Evolutionary conservation across 2,329 filamentous ascomycete species (phyloP).

Genomic region (Cyclaneusma minus): DNA sequence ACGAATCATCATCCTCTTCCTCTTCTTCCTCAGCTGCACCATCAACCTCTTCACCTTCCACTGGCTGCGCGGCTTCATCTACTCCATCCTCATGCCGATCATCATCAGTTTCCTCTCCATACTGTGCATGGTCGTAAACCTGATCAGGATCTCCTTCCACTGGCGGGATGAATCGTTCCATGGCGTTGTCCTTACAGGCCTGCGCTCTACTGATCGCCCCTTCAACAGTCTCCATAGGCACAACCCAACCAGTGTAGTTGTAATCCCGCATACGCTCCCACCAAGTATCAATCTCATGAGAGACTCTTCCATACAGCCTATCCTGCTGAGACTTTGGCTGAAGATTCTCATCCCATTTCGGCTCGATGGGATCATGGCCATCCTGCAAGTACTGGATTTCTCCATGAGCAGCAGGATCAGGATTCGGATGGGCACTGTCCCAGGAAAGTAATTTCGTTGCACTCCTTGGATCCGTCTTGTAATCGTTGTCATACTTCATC

Average conservation of each 20-base stretch:
- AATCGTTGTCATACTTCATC: constrained; percentile 31
- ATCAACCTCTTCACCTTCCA: constrained; percentile 30
- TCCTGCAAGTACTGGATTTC: too few species aligned
- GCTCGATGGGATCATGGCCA: too few species aligned
- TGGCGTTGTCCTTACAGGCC: constrained; percentile 41
- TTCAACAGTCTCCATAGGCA: constrained; percentile 43
- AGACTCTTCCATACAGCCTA: constrained; percentile 41
- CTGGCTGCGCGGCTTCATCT: constrained; percentile 25
- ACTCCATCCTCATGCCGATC: constrained; percentile 32
- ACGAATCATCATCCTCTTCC: constrained; percentile 62
- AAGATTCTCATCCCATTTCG: constrained; percentile 33
- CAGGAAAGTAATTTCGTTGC: too few species aligned
- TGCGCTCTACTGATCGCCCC: constrained; percentile 40
- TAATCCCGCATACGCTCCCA: constrained; percentile 45
- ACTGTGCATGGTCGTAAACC: background rate
- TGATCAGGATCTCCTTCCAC: constrained; percentile 5
- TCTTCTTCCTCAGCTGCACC: constrained; percentile 52
- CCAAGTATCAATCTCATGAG: constrained; percentile 49
- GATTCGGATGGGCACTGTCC: too few species aligned
- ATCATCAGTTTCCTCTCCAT: constrained; percentile 9
- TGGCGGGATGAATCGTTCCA: constrained; percentile 28
- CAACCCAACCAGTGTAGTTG: constrained; percentile 42
- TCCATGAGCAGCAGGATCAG: too few species aligned
- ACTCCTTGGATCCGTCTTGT: background rate
- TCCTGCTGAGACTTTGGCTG: constrained; percentile 44